A percentile compares a stretch with the other conserved stretches of the same genome.
These are phyloP conservation scores for Raphanus sativus DNA, from an alignment of 345 rosid species.

Conservation along the genomic window DNA sequence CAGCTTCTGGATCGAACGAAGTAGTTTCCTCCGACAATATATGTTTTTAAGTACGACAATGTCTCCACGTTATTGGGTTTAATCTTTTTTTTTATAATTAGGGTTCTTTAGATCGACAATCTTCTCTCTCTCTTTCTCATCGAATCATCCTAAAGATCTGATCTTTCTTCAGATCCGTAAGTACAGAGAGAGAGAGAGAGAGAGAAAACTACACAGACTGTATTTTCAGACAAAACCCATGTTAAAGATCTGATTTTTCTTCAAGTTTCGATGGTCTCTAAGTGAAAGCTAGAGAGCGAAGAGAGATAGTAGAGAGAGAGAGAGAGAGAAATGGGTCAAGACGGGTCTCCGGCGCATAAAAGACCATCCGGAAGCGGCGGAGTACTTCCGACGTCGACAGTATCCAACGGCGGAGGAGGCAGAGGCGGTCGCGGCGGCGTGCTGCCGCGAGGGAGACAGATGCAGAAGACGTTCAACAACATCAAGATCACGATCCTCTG, in stretches of 20 bases:
- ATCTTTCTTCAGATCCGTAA: constrained; percentile 28
- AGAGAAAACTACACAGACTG: background rate
- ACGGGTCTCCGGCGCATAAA: constrained; percentile 59
- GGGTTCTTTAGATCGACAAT: constrained; percentile 36
- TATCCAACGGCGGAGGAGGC: constrained; percentile 50
- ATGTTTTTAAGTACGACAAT: constrained; percentile 22
- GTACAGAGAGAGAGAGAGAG: constrained; percentile 4
- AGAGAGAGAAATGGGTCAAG: constrained; percentile 48
- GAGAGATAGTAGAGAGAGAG: background rate
- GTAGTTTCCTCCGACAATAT: constrained; percentile 11
- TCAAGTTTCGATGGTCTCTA: constrained; percentile 18
- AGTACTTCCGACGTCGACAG: constrained; percentile 44
- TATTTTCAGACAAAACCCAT: background rate
- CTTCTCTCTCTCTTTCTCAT: constrained; percentile 15
- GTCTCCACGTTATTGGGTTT: constrained; percentile 39
- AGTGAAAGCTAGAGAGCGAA: constrained; percentile 10
- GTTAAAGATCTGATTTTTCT: background rate
- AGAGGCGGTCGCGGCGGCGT: constrained; percentile 36
- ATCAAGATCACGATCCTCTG: constrained; percentile 96
- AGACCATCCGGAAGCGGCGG: constrained; percentile 56
- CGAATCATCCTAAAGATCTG: constrained; percentile 32
- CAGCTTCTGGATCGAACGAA: constrained; percentile 31
- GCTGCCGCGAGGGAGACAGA: constrained; percentile 81
- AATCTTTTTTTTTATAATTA: constrained; percentile 20
- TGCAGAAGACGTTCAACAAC: constrained; percentile 94